Percentiles rank a stretch among this genome's conserved stretches.
These are phyloP conservation scores for Cladosporium sp. DNA, from an alignment of 2,329 filamentous ascomycete genomes.

Conservation along the genomic window DNA sequence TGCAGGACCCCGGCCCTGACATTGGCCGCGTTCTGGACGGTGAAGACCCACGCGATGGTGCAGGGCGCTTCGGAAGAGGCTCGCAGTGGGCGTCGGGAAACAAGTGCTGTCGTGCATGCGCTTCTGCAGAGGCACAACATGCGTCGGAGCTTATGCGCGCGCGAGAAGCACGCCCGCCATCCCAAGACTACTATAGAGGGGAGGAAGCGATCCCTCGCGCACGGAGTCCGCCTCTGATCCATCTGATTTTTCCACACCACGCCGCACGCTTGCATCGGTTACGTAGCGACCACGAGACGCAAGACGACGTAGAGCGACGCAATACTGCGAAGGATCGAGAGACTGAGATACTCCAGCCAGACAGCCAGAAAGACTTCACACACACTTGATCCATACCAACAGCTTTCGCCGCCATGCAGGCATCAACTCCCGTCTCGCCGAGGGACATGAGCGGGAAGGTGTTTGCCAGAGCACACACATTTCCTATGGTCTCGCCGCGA, in stretches of 20 bases:
- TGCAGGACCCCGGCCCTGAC: conserved; percentile 8
- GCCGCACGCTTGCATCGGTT: conserved; percentile 22
- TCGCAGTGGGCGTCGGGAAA: conserved; percentile 24
- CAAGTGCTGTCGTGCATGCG: conserved; percentile 16
- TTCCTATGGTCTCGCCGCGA: conserved; percentile 12
- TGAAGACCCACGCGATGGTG: conserved; percentile 14
- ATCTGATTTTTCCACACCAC: conserved; percentile 20
- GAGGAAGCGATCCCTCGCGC: conserved; percentile 39
- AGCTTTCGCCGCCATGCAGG: conserved; percentile 34
- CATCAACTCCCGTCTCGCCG: conserved; percentile 43
- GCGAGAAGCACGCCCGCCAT: conserved; percentile 25
- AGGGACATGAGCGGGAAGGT: conserved; percentile 42
- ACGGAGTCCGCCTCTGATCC: conserved; percentile 34
- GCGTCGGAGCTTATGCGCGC: conserved; percentile 30
- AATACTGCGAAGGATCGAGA: background rate
- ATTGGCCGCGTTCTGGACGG: conserved; percentile 17
- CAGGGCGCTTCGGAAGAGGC: conserved; percentile 6
- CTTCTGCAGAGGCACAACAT: conserved; percentile 26
- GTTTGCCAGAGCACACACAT: conserved; percentile 46
- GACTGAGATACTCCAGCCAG: background rate
- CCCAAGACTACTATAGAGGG: conserved; percentile 40
- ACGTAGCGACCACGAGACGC: conserved; percentile 10
- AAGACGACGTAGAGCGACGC: conserved; percentile 9
- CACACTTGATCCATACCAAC: background rate
- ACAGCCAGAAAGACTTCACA: background rate